Base-by-base conservation (phyloP, 805 yeast genomes). In the Jamesozyma gamospora region DNA sequence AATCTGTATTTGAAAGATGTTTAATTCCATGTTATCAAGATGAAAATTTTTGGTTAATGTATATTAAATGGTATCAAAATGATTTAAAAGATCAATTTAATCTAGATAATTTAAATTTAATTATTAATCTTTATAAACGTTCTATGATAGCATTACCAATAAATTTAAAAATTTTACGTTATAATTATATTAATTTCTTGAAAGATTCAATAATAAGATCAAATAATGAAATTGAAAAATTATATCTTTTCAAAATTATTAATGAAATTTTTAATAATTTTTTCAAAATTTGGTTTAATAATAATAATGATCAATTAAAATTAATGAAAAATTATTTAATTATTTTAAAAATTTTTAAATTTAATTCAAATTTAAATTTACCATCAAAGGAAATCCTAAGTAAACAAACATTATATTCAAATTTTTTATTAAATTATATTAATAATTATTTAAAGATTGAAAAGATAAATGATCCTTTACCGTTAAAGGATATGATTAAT, bases 31-130 rank as follows among this genome's bases (percentile, higher is more conserved):
- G 79, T 38, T 82, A 87, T 31, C 60, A 62, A 16, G 64, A 70
- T 35, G 75, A 74, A 26, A 64, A 64, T 13, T 55, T 85, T 15
- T 90, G 97, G 97, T 51, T 75, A 14, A 70, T 70, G 40, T 88
- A 82, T 53, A 42, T 75, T 7, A 60, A 71, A 3, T 86, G 78
- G 71, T 24, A 15, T 30, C 33, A 27, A 16, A 14, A 19, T 6
- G 14, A 28, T 9, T 4, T 15, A 18, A 17, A 16, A 3, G n/a
- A 29, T 7, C 11, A 13, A 11, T 10, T 7, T 3, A 15, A 32
- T 21, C 2, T 37, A 17, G 12, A 11, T 2, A 17, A 15, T 18
- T 14, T 35, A 14, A 6, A 26, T 16, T 14, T 12, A 11, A 59
- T 70, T 18, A 59, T 71, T 17, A 54, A 60, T 1, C 52, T 74